phyloP scores from a whole-genome alignment of 176 grass and related monocot genomes.

The Melocanna baccifera region DNA sequence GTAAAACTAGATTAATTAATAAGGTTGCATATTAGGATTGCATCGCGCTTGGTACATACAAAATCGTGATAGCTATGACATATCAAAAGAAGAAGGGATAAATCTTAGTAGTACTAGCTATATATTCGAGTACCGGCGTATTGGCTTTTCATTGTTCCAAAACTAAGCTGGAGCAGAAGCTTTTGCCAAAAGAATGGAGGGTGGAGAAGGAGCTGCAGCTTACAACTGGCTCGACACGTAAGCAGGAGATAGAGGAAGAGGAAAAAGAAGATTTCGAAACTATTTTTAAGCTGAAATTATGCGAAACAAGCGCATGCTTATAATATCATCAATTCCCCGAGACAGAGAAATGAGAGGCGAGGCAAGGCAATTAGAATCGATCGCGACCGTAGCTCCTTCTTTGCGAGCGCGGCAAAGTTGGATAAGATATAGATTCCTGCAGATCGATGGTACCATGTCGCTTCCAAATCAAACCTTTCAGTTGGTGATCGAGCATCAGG shows the following conservation, averaged over 20 bases:
- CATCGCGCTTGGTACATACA: background rate
- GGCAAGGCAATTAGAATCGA: background rate
- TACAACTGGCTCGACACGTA: background rate
- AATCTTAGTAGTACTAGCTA: too few relatives aligned
- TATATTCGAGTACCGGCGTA: too few relatives aligned
- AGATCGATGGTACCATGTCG: background rate
- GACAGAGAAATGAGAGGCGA: background rate
- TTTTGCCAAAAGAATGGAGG: too few relatives aligned
- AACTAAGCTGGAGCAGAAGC: too few relatives aligned
- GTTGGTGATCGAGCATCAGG: background rate
- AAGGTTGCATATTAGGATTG: background rate
- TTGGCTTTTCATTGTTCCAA: too few relatives aligned
- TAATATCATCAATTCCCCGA: background rate
- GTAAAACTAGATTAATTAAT: background rate
- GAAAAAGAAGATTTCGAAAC: background rate
- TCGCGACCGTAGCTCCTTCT: background rate
- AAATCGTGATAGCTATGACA: background rate
- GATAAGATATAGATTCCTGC: background rate
- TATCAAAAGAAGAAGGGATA: background rate
- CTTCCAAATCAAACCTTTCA: background rate
- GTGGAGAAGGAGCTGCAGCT: background rate
- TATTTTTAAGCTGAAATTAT: background rate
- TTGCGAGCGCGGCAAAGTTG: background rate
- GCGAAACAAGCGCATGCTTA: background rate
- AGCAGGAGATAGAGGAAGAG: background rate